Percentiles rank a stretch among this genome's conserved stretches.
These are phyloP conservation scores for Paramyrothecium roridum DNA, from an alignment of 2,329 filamentous ascomycete genomes.

Conservation along the genomic window DNA sequence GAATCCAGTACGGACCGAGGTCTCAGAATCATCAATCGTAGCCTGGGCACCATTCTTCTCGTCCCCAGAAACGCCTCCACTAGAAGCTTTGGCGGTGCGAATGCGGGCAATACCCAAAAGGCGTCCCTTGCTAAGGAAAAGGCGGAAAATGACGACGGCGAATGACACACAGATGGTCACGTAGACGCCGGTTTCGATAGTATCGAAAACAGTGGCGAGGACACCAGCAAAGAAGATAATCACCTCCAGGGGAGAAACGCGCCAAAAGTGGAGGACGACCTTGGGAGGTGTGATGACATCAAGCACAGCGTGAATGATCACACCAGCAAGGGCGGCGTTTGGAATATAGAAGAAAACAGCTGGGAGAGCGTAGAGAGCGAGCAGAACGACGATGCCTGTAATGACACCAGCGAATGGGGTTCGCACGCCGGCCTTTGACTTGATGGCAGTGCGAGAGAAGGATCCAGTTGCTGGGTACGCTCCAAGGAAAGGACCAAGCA, in stretches of 20 bases:
- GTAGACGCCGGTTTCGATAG: constrained; percentile 85
- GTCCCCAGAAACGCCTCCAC: constrained; percentile 44
- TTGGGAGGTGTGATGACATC: constrained; percentile 83
- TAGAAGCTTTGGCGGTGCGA: constrained; percentile 79
- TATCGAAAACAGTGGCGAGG: constrained; percentile 74
- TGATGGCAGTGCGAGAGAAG: constrained; percentile 88
- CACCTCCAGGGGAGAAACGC: constrained; percentile 77
- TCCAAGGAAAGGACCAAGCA: constrained; percentile 75
- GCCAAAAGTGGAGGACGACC: constrained; percentile 85
- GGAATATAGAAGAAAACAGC: constrained; percentile 89
- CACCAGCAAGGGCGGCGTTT: constrained; percentile 68
- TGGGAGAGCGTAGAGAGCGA: constrained; percentile 80
- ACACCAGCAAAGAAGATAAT: constrained; percentile 85
- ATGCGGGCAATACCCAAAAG: constrained; percentile 79
- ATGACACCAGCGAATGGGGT: constrained; percentile 85
- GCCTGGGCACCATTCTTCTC: constrained; percentile 7
- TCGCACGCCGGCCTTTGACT: constrained; percentile 87
- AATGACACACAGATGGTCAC: constrained; percentile 69
- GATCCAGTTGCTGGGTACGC: constrained; percentile 85
- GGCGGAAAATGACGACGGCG: constrained; percentile 71
- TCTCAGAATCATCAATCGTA: constrained; percentile 43
- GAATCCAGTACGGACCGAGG: constrained; percentile 36
- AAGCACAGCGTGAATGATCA: constrained; percentile 89
- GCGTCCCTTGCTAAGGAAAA: constrained; percentile 73
- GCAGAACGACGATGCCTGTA: constrained; percentile 75